phyloP scores from a whole-genome alignment of 345 rosid genomes.

The Limnanthes douglasii region DNA sequence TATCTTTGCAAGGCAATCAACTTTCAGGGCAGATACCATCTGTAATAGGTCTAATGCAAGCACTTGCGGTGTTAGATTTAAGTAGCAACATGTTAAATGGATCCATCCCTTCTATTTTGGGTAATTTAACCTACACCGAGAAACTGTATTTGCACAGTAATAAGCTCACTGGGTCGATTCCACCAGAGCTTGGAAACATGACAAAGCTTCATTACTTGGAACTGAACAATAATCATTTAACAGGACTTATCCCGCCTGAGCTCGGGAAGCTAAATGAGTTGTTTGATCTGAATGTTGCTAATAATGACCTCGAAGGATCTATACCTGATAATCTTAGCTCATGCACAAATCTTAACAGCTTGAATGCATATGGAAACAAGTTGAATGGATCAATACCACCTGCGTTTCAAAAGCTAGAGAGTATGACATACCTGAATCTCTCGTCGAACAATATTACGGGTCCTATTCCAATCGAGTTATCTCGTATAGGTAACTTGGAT shows the following conservation, averaged over 20 bases:
- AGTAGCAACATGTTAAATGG: slow-evolving; percentile 85
- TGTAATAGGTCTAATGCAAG: slow-evolving; percentile 97
- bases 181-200: slow-evolving; percentile 96
- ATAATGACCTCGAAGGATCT: slow-evolving; percentile 68
- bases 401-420: slow-evolving; percentile 72
- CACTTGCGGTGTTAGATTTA: slow-evolving; percentile 91
- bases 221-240: slow-evolving; percentile 64
- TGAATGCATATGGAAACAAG: slow-evolving; percentile 88
- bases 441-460: slow-evolving; percentile 67
- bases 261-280: slow-evolving; percentile 94
- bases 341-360: slow-evolving; percentile 80
- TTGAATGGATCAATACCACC: slow-evolving; percentile 66
- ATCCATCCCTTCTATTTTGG: slow-evolving; percentile 76
- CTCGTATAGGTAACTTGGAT: slow-evolving; percentile 86
- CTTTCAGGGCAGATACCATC: slow-evolving; percentile 81
- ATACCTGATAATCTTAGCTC: slow-evolving; percentile 82
- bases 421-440: slow-evolving; percentile 87
- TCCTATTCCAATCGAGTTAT: slow-evolving; percentile 73
- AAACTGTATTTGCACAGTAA: slow-evolving; percentile 88
- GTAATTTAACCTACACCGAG: slow-evolving; percentile 82
- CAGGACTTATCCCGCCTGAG: slow-evolving; percentile 70
- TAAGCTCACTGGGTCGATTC: slow-evolving; percentile 69
- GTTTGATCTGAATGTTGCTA: slow-evolving; percentile 90
- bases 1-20: slow-evolving; percentile 89
- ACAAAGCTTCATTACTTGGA: slow-evolving; percentile 94